Conservation (phyloP, 2,329 filamentous ascomycete genomes). For the Sclerotiophoma versabilis region DNA sequence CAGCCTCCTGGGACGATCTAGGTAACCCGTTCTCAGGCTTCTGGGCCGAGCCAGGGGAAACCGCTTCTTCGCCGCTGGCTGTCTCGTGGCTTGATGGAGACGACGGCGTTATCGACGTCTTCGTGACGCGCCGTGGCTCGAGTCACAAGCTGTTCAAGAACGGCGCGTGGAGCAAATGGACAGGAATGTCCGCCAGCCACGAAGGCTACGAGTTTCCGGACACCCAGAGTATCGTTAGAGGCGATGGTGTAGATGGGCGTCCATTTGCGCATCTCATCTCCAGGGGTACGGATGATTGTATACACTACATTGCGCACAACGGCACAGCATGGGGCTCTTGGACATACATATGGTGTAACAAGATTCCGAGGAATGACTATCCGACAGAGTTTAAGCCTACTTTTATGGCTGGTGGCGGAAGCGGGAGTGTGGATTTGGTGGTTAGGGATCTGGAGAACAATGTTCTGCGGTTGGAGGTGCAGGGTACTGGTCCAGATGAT, state of each 20-base stretch:
- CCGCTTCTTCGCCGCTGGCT: not conserved
- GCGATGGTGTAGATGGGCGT: not conserved
- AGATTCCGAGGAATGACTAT: not conserved
- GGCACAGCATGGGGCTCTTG: slow-evolving; percentile 14
- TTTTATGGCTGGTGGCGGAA: not conserved
- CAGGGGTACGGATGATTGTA: slow-evolving; percentile 14
- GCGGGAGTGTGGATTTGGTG: not conserved
- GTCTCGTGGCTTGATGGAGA: slow-evolving; percentile 3
- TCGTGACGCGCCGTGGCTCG: not conserved
- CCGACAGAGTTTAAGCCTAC: slow-evolving; percentile 4
- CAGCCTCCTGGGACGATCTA: not conserved
- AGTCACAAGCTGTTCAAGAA: slow-evolving; percentile 12
- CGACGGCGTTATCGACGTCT: slow-evolving; percentile 15
- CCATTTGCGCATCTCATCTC: slow-evolving; percentile 16
- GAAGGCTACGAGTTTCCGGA: slow-evolving; percentile 16
- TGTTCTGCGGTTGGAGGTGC: not conserved
- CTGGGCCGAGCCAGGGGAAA: not conserved
- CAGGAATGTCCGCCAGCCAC: slow-evolving; percentile 6
- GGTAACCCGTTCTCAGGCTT: not conserved
- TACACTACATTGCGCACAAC: slow-evolving; percentile 14
- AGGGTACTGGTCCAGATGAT: not conserved
- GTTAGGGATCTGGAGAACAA: not conserved
- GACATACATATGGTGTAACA: not conserved
- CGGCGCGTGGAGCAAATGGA: slow-evolving; percentile 19
- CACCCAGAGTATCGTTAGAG: slow-evolving; percentile 18